Evolutionary conservation across 2,329 filamentous ascomycete species (phyloP).

Genomic region (Phoma sp.): DNA sequence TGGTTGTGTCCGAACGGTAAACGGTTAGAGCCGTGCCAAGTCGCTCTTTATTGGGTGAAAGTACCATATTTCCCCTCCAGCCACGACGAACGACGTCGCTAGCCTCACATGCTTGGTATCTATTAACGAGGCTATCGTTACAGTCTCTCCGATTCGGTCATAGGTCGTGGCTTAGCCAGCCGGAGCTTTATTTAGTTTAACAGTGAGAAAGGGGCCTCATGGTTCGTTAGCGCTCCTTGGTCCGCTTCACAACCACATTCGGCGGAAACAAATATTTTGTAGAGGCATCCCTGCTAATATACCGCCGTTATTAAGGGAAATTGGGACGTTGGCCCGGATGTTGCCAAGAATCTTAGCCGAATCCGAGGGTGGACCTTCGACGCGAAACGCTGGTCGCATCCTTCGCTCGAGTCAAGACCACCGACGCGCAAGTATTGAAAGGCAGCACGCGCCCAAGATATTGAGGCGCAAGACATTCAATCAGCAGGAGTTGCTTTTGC

Average conservation of each 20-base stretch:
- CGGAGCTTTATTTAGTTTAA: not conserved
- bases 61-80: not conserved
- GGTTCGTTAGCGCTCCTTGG: conserved; percentile 1
- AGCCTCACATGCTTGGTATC: not conserved
- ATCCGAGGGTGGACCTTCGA: conserved; percentile 3
- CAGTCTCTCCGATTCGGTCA: conserved; percentile 8
- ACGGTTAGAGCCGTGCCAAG: not conserved
- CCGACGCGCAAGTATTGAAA: not conserved
- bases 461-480: not conserved
- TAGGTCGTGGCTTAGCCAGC: not conserved
- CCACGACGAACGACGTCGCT: conserved; percentile 1
- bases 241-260: not conserved
- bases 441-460: not conserved
- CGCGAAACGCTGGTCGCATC: conserved; percentile 8
- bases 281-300: not conserved
- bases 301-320: not conserved
- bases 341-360: not conserved
- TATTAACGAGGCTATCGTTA: conserved; percentile 3
- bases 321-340: not conserved
- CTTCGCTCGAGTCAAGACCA: not conserved
- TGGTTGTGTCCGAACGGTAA: not conserved
- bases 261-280: not conserved
- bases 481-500: not conserved
- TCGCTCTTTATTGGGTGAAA: not conserved
- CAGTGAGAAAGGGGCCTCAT: not conserved